Conservation (phyloP, 306 rosid genomes). For the Cucurbita maxima region DNA sequence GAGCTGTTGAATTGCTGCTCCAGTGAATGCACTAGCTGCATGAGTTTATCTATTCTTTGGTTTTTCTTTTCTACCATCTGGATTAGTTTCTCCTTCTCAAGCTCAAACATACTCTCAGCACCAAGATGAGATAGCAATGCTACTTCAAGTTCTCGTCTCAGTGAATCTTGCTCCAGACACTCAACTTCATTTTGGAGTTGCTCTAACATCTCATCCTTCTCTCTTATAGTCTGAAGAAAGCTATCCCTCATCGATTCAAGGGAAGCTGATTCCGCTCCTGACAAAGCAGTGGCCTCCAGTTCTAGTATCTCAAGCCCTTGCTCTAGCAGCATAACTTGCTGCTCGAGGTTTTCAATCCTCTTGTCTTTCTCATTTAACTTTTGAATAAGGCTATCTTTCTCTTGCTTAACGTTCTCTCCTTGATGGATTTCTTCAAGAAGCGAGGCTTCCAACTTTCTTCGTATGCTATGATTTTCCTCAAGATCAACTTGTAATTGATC, state of each 20-base stretch:
- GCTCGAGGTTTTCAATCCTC: constrained; percentile 24
- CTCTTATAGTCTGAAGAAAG: constrained; percentile 18
- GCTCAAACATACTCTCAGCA: constrained; percentile 21
- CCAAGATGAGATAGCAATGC: constrained; percentile 26
- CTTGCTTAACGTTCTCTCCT: constrained; percentile 46
- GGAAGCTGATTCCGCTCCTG: constrained; percentile 12
- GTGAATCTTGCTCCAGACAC: constrained; percentile 35
- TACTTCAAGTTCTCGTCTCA: constrained; percentile 40
- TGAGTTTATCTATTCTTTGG: constrained; percentile 24
- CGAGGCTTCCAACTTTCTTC: constrained; percentile 62
- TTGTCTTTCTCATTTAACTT: constrained; percentile 23
- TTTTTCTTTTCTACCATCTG: constrained; percentile 19
- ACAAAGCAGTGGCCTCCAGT: constrained; percentile 17
- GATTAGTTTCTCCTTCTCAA: constrained; percentile 23
- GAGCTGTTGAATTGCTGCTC: constrained; percentile 36
- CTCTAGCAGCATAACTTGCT: constrained; percentile 31
- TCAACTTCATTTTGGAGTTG: constrained; percentile 37
- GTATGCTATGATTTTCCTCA: constrained; percentile 29
- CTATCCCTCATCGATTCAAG: constrained; percentile 6
- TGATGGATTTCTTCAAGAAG: constrained; percentile 52
- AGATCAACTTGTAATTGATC: constrained; percentile 35
- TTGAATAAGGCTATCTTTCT: constrained; percentile 24
- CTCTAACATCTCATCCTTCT: constrained; percentile 37
- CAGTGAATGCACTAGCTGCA: constrained; percentile 29
- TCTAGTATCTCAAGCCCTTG: constrained; percentile 23